Evolutionary conservation across 805 yeast genomes (phyloP).

Genomic region (Starmerella cellae): DNA sequence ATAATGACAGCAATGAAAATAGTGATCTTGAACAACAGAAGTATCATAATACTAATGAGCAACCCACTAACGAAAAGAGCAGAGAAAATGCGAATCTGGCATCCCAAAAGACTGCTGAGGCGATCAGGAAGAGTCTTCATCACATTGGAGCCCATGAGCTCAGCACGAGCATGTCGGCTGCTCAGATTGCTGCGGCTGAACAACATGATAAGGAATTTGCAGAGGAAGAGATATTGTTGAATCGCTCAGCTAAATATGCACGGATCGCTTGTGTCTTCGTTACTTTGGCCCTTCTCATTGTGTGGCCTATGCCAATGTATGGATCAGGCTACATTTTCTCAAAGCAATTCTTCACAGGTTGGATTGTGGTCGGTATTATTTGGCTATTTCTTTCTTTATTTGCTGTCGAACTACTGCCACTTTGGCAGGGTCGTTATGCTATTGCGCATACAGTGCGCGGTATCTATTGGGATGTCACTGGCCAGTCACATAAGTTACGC

Average conservation of each 20-base stretch:
- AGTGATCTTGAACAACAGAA: conserved; percentile 10
- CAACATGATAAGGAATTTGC: conserved; percentile 15
- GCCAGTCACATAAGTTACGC: conserved; percentile 57
- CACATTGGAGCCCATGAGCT: conserved; percentile 1
- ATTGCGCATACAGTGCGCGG: conserved; percentile 57
- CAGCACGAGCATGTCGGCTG: conserved; percentile 4
- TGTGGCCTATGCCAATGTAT: conserved; percentile 95
- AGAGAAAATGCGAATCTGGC: too few species aligned
- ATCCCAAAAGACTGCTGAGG: too few species aligned
- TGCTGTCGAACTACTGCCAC: conserved; percentile 54
- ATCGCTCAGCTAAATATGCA: conserved; percentile 48
- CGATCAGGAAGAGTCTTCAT: conserved; percentile 5
- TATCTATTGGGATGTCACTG: conserved; percentile 72
- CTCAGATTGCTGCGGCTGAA: conserved; percentile 6
- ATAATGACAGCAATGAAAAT: background rate
- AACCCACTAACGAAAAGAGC: too few species aligned
- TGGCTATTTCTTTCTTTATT: conserved; percentile 50
- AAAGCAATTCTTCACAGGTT: conserved; percentile 69
- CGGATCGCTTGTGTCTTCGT: conserved; percentile 46
- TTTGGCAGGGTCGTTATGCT: conserved; percentile 60
- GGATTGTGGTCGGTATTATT: conserved; percentile 70
- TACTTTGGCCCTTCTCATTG: conserved; percentile 48
- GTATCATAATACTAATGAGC: conserved; percentile 4
- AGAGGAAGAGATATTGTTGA: conserved; percentile 41
- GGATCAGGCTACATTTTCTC: conserved; percentile 68